Percentiles rank a stretch among this genome's conserved stretches.
These are phyloP conservation scores for Kwoniella heveanensis DNA, from an alignment of 768 basidiomycete species.

Conservation along the genomic window DNA sequence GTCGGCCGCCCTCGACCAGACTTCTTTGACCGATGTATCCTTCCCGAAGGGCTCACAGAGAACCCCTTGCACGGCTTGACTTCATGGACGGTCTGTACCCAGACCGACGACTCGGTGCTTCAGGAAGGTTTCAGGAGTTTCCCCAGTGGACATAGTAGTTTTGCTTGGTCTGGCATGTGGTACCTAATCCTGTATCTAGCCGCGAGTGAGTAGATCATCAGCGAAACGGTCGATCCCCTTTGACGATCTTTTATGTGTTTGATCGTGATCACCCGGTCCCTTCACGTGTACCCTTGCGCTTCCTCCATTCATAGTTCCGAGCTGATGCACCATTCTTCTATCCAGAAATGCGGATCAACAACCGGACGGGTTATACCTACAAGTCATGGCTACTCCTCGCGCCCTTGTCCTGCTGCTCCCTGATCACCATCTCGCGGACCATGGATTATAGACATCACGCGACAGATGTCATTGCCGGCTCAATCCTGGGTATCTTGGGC, in stretches of 20 bases:
- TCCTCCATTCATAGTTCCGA: too few species aligned
- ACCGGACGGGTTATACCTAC: conserved; percentile 45
- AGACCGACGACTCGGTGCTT: conserved; percentile 33
- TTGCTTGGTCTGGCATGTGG: conserved; percentile 54
- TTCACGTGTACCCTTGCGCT: too few species aligned
- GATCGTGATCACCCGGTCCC: too few species aligned
- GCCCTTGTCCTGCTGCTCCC: conserved; percentile 40
- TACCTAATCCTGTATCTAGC: conserved; percentile 46
- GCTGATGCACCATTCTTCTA: neutral
- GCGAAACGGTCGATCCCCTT: too few species aligned
- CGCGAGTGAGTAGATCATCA: conserved; percentile 39
- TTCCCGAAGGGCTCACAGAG: conserved; percentile 41
- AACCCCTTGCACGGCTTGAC: conserved; percentile 51
- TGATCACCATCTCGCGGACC: conserved; percentile 47
- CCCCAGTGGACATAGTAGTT: conserved; percentile 50
- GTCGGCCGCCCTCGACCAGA: conserved; percentile 54
- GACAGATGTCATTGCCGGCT: conserved; percentile 53
- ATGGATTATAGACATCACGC: conserved; percentile 55
- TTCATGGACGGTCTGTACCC: conserved; percentile 49
- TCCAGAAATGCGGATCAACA: conserved; percentile 44
- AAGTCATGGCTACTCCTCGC: conserved; percentile 54
- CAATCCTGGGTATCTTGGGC: conserved; percentile 42
- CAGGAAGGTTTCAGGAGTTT: conserved; percentile 54
- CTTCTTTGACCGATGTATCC: conserved; percentile 50
- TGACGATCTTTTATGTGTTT: too few species aligned